These are phyloP conservation scores for Creolimax fragrantissima DNA, from an alignment of 78 protist genomes.

Conservation along the genomic window DNA sequence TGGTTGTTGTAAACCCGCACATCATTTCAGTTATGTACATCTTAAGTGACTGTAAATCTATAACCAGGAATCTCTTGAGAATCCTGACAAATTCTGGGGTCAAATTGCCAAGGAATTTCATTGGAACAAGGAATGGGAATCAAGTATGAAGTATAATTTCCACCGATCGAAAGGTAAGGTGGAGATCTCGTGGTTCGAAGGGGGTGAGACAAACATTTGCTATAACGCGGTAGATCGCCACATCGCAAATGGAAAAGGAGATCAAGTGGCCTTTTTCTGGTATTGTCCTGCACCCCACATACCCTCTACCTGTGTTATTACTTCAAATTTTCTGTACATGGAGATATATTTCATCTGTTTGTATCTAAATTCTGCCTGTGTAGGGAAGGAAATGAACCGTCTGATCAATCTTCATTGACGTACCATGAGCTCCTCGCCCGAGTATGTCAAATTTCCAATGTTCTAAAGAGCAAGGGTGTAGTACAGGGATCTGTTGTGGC, in stretches of 20 bases:
- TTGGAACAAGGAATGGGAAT: conserved; percentile 14
- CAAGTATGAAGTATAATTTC: background rate
- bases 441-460: background rate
- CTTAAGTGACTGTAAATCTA: background rate
- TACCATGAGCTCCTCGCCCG: conserved; percentile 21
- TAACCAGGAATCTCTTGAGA: background rate
- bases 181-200: conserved; percentile 20
- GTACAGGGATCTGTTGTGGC: conserved; percentile 15
- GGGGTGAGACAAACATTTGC: conserved; percentile 31
- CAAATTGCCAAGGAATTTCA: background rate
- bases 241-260: conserved; percentile 19
- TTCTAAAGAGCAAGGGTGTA: background rate
- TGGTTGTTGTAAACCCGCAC: background rate
- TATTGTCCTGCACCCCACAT: background rate
- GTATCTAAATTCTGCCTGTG: background rate
- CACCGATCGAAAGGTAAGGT: background rate
- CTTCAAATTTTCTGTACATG: background rate
- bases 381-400: conserved; percentile 34
- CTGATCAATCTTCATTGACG: background rate
- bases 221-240: conserved; percentile 39
- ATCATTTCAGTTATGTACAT: background rate
- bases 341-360: background rate
- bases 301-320: background rate
- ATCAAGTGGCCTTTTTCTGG: background rate
- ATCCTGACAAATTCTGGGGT: conserved; percentile 32